Base-by-base conservation (phyloP, 2,329 filamentous ascomycete species). In the Colletotrichum sp. region DNA sequence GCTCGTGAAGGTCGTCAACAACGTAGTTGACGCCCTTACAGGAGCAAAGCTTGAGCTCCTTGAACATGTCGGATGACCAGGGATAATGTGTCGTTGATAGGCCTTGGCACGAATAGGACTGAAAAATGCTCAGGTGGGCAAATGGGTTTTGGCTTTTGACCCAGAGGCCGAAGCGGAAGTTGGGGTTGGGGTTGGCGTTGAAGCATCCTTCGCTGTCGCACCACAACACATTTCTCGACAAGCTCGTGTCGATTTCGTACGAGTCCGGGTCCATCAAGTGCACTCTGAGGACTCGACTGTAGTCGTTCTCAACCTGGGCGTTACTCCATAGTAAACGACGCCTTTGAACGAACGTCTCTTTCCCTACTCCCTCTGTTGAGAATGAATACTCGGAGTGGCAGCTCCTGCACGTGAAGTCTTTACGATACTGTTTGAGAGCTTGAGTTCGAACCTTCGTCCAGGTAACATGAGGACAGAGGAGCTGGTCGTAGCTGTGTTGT, bases 31-130 rank as follows among this genome's bases (percentile, higher is more conserved):
- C n/a, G 44, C n/a, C 44, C 44, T 52, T 13, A 2, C n/a, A 52
- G 44, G 6, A 24, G n/a, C 44, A 52, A 13, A 0, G n/a, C n/a
- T 52, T 1, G 44, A 21, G 8, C 44, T 52, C n/a, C 44, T 8
- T 21, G 44, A 52, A 1, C 0, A 21, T 0, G n/a, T 52, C 44
- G 1, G 44, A 21, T 52, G 44, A 0, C 0, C 0, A 52, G 3
- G 44, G 10, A 52, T 0, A 52, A 21, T 52, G 44, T 24, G 44
- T 1, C 44, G 44, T 52, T 52, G 44, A 52, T 0, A 21, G 0
- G 10, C 44, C 44, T 0, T 1, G 44, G 2, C n/a, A 52, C 10
- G 10, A 4, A 52, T 52, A n/a, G n/a, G n/a, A n/a, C n/a, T n/a
- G n/a, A n/a, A n/a, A n/a, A n/a, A n/a, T n/a, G n/a, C n/a, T n/a